Evolutionary conservation across 2,329 filamentous ascomycete species (phyloP), one percentile per base, ranked within the genome.

Genomic region (Albophoma yamanashiensis): DNA sequence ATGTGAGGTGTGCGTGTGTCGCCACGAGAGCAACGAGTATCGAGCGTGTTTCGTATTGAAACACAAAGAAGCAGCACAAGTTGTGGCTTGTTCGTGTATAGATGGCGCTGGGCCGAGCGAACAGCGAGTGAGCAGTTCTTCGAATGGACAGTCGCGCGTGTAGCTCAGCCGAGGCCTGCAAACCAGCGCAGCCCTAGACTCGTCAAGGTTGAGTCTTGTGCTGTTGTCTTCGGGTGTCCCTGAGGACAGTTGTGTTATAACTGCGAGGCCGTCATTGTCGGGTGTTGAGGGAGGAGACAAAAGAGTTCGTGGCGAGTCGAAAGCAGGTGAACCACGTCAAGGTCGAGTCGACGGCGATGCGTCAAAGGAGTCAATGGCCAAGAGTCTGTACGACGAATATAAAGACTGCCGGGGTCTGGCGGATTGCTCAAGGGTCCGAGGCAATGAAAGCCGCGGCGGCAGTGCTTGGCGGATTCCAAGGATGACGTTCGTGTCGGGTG

Each of bases 161-260:
- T 43, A 8, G 40, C 40, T n/a, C 60, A 63, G 62, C 62, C 61
- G 60, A 64, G 63, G 64, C 64, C 61, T 68, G 62, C 61, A 67
- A 65, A 59, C 66, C 66, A 64, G 64, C 67, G 63, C 60, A 65
- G 64, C 62, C 60, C 61, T 65, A 61, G 60, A 59, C 55, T 62
- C 60, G 59, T 61, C 59, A 58, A 40, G 58, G 61, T 60, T 57
- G 58, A 58, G 56, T 60, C 59, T 59, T 57, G 62, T 58, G 56
- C 47, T 61, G 62, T 59, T 60, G 63, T 61, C 55, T 38, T 58
- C 17, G 27, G 63, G 65, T 69, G 71, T 74, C 72, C 73, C 71
- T 71, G 67, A 70, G 73, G 73, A 75, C 72, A 58, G 67, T 65
- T 38, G 59, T 70, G 73, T 67, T 75, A 75, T 75, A 75, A 74